Evolutionary conservation across 2,329 filamentous ascomycete species (phyloP), one percentile per base, ranked within the genome.

Genomic region (Colletotrichum liaoningense): DNA sequence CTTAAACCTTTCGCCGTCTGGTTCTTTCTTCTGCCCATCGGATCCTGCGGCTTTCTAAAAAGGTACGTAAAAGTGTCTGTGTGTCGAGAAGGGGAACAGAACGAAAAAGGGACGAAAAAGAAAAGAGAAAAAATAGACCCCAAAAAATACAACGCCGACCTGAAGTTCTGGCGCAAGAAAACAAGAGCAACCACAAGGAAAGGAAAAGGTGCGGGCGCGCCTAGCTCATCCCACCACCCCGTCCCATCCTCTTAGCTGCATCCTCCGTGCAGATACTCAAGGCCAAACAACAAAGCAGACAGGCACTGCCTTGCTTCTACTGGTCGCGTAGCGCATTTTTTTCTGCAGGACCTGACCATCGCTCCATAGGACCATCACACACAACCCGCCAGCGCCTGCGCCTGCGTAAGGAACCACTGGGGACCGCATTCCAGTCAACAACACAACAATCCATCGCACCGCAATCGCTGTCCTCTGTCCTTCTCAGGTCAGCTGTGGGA

Each of bases 361-460:
- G 60, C 46, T 59, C 60, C 30, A 49, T 49, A 49, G 42, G 42
- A 49, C 42, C 42, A 69, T 33, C 67, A 55, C 67, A 60, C 67
- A 70, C 49, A 16, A 35, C n/a, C 52, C 63, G 33, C 30, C 63
- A 42, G 63, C 42, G 14, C 19, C 59, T 46, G 33, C 55, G 35
- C 58, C 62, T 64, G 62, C 46, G 46, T 24, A 30, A 73, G 46
- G 52, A 56, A 70, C 67, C 66, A 56, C 71, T 65, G 67, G 35
- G 60, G 52, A 54, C 28, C 67, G 67, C 71, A 73, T 73, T 73
- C 71, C 67, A 70, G 67, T 73, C 60, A 73, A 73, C 70, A 65
- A 72, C 69, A 64, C 69, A 72, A 52, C 65, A 58, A 59, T 46
- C 52, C 56, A 59, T 46, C 63, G 46, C 55, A 55, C 42, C 42